Percentiles rank a stretch among this genome's conserved stretches.
phyloP scores from a whole-genome alignment of 1,284 basidiomycete genomes.

The Ustilago sp. region DNA sequence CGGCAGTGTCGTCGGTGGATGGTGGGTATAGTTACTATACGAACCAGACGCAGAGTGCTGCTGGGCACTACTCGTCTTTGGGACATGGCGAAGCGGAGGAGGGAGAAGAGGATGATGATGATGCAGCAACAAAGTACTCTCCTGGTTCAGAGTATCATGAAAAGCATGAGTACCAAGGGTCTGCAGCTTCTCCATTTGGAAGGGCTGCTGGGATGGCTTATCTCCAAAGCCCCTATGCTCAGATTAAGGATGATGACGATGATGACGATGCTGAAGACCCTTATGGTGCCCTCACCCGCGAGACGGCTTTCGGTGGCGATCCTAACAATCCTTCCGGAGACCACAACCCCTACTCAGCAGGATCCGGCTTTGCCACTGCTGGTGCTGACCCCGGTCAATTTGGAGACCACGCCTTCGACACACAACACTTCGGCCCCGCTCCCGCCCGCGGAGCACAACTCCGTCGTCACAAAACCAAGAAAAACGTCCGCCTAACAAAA shows the following conservation, averaged over 20 bases:
- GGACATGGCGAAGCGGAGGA: conserved; percentile 34
- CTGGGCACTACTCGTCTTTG: conserved; percentile 34
- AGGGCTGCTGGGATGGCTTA: conserved; percentile 21
- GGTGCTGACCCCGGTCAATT: conserved; percentile 8
- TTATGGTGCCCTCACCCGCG: conserved; percentile 30
- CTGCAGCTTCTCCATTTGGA: conserved; percentile 21
- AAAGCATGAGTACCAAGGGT: conserved; percentile 24
- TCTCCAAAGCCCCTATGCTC: conserved; percentile 41
- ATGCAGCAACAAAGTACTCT: conserved; percentile 48
- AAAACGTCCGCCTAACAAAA: conserved; percentile 67
- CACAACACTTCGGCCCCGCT: conserved; percentile 67
- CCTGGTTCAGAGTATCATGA: conserved; percentile 47
- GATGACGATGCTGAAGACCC: conserved; percentile 27
- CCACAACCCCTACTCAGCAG: conserved; percentile 12
- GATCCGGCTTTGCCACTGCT: not conserved
- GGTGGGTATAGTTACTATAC: conserved; percentile 32
- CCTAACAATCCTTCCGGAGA: conserved; percentile 4
- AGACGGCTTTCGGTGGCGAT: conserved; percentile 27
- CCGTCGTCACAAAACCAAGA: conserved; percentile 70
- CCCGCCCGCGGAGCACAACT: conserved; percentile 63
- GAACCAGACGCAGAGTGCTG: conserved; percentile 31
- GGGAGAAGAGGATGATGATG: conserved; percentile 37
- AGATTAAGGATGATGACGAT: conserved; percentile 20
- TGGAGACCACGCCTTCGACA: conserved; percentile 50
- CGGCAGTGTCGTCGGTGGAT: not conserved